Evolutionary conservation across 2,329 filamentous ascomycete species (phyloP).

Genomic region (Penicillium sp.): DNA sequence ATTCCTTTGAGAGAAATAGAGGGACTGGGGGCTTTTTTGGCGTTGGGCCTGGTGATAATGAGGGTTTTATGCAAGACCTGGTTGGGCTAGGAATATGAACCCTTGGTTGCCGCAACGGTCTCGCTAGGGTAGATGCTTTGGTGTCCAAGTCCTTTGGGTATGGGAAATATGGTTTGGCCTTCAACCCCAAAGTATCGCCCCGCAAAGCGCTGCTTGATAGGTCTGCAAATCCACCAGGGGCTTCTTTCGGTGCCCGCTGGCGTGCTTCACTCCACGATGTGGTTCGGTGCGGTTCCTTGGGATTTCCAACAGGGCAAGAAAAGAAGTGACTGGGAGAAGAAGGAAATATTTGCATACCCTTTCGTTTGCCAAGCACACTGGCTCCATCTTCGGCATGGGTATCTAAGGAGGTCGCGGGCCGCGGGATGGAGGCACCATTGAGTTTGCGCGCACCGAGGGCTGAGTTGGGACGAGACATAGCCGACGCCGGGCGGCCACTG

Average conservation of each 20-base stretch:
- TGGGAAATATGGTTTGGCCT: not conserved
- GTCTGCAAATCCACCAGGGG: not conserved
- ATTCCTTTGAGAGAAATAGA: conserved; percentile 64
- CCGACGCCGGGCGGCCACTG: conserved; percentile 45
- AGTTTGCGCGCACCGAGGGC: conserved; percentile 50
- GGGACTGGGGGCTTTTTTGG: conserved; percentile 33
- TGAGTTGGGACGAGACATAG: conserved; percentile 49
- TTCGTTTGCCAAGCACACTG: conserved; percentile 45
- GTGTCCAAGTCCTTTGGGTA: conserved; percentile 12
- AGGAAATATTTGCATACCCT: conserved; percentile 48
- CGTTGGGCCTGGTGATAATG: conserved; percentile 9
- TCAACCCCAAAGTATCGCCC: not conserved
- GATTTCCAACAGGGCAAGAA: conserved; percentile 12
- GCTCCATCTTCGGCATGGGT: conserved; percentile 38
- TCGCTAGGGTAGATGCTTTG: conserved; percentile 35
- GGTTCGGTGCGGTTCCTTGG: not conserved
- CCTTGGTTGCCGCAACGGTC: conserved; percentile 31
- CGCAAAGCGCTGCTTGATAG: not conserved
- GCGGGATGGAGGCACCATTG: conserved; percentile 41
- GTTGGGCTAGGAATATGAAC: conserved; percentile 20
- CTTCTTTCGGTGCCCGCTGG: not conserved
- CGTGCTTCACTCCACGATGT: not conserved
- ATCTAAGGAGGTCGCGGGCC: conserved; percentile 42
- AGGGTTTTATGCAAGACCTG: conserved; percentile 30
- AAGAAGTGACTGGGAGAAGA: conserved; percentile 21